These are phyloP conservation scores for Monosporascus sp. DNA, from an alignment of 2,329 filamentous ascomycete species.

Conservation along the genomic window DNA sequence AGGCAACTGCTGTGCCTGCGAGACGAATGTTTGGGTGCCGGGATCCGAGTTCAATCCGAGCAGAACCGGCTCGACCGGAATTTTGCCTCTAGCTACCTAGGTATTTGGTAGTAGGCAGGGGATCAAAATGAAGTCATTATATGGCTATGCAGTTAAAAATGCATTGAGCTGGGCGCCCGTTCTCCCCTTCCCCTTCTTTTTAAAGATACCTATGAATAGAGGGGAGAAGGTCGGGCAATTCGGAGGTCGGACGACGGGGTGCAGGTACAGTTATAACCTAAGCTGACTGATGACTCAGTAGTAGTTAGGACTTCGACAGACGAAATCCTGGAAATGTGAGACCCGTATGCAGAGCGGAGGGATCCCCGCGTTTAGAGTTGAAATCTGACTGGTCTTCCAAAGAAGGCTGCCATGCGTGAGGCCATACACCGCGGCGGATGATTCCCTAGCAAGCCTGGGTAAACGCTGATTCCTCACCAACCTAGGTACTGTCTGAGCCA, in stretches of 20 bases:
- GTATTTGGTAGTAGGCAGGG: not conserved
- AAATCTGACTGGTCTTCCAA: slow-evolving; percentile 8
- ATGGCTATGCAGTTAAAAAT: not conserved
- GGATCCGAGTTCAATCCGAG: not conserved
- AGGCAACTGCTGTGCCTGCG: not conserved
- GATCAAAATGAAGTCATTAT: not conserved
- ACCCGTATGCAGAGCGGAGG: slow-evolving; percentile 1
- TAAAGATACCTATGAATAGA: too few relatives aligned
- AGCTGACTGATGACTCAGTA: too few relatives aligned
- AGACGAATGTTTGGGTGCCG: not conserved
- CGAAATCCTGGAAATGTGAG: not conserved
- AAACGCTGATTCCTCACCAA: not conserved
- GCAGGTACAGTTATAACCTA: too few relatives aligned
- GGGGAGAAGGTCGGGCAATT: too few relatives aligned
- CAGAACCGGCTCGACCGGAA: not conserved
- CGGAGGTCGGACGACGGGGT: too few relatives aligned
- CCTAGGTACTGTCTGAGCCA: not conserved
- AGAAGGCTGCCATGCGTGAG: not conserved
- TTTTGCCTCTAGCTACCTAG: not conserved
- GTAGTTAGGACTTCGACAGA: too few relatives aligned
- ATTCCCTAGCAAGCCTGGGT: not conserved
- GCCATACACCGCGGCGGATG: not conserved
- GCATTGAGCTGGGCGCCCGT: not conserved
- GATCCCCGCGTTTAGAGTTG: slow-evolving; percentile 1
- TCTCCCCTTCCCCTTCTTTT: too few relatives aligned